These are phyloP conservation scores for Leccinellum luteum DNA, from an alignment of 768 basidiomycete species.

Conservation along the genomic window DNA sequence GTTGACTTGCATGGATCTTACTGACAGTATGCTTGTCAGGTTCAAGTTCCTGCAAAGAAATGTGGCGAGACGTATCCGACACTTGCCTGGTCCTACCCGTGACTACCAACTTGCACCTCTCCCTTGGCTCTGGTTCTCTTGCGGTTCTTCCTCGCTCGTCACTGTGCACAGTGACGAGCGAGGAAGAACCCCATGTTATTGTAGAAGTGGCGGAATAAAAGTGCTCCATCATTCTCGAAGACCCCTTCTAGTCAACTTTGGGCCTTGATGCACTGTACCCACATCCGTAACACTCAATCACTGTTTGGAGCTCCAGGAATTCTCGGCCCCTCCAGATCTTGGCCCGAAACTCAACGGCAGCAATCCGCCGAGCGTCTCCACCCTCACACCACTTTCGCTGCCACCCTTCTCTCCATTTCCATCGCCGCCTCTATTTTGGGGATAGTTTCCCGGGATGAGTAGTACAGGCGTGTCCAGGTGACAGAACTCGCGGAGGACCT, in stretches of 20 bases:
- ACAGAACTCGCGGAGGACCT: slow-evolving; percentile 87
- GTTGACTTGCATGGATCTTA: too few species aligned
- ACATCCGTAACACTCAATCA: not conserved
- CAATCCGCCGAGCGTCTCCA: slow-evolving; percentile 69
- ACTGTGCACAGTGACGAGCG: too few species aligned
- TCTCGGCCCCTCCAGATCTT: slow-evolving; percentile 53
- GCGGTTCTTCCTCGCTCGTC: too few species aligned
- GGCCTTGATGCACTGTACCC: too few species aligned
- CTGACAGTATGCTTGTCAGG: too few species aligned
- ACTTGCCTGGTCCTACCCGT: too few species aligned
- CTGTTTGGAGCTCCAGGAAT: slow-evolving; percentile 1
- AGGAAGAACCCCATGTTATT: slow-evolving; percentile 10
- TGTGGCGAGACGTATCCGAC: too few species aligned
- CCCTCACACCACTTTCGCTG: slow-evolving; percentile 38
- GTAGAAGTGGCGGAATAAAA: too few species aligned
- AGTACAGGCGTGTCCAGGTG: slow-evolving; percentile 65
- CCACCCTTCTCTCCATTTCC: slow-evolving; percentile 31
- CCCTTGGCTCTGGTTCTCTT: not conserved
- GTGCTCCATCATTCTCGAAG: too few species aligned
- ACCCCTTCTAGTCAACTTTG: too few species aligned
- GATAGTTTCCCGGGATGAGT: slow-evolving; percentile 67
- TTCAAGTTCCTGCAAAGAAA: too few species aligned
- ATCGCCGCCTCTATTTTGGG: slow-evolving; percentile 31
- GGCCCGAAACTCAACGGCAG: slow-evolving; percentile 90
- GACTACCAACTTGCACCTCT: not conserved